Percentiles rank a stretch among this genome's conserved stretches.
Conservation (phyloP, 805 yeast species). For the Ogataea minuta region DNA sequence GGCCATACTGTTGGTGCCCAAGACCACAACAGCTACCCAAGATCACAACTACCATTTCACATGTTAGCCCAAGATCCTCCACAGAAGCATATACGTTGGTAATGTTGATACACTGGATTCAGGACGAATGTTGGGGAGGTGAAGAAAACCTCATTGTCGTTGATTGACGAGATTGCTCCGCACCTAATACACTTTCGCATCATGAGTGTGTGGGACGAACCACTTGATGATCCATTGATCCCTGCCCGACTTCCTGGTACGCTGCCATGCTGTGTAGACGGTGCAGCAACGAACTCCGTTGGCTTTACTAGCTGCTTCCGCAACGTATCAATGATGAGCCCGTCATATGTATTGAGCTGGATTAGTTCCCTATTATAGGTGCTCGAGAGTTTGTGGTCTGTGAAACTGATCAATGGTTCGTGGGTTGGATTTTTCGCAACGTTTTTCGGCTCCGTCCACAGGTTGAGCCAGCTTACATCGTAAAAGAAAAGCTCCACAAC, state of each 20-base stretch:
- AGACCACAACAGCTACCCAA: no score
- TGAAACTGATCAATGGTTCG: constrained; percentile 15
- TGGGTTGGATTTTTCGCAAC: not conserved
- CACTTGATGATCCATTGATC: constrained; percentile 2
- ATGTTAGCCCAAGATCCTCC: constrained; percentile 72
- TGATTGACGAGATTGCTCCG: constrained; percentile 36
- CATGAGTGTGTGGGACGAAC: constrained; percentile 15
- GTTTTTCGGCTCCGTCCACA: constrained; percentile 25
- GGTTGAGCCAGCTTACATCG: constrained; percentile 63
- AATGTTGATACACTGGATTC: constrained; percentile 33
- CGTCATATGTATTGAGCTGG: constrained; percentile 24
- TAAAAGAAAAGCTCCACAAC: constrained; percentile 58
- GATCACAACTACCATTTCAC: constrained; percentile 3
- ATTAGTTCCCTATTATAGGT: constrained; percentile 21
- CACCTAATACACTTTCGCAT: constrained; percentile 36
- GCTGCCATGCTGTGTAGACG: not conserved
- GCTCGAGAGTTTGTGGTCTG: constrained; percentile 22
- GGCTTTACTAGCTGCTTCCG: constrained; percentile 33
- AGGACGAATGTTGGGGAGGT: constrained; percentile 28
- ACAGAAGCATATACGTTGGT: constrained; percentile 72
- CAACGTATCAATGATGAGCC: constrained; percentile 32
- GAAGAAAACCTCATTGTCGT: constrained; percentile 29
- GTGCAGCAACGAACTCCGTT: constrained; percentile 19
- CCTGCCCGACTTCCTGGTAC: constrained; percentile 9
- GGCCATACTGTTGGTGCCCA: not conserved